Base-by-base conservation (phyloP, 1,284 basidiomycete species). In the Cystobasidium sp. region DNA sequence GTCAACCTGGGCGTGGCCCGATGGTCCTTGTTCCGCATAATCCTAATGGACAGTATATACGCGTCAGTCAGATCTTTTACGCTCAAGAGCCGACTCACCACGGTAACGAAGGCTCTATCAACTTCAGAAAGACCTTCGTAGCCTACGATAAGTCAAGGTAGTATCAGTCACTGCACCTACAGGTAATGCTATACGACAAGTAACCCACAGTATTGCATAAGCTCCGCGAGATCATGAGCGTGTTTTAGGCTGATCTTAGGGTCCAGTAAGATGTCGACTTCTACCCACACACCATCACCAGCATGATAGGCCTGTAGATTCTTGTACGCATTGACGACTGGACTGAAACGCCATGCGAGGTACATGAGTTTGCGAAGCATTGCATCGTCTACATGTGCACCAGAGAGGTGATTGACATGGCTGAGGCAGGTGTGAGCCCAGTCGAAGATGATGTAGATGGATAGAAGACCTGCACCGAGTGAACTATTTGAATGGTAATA, bases 301-400 rank as follows among this genome's bases (percentile, higher is more conserved):
- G 71, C 71, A 49, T 74, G 71, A 47, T 74, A 74, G 3, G 71
- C 71, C n/a, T 66, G 69, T 1, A 74, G 67, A n/a, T 64, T 67
- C 64, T 74, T 74, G 64, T 68, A 74, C 3, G 63, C 71, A n/a
- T 74, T 58, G 16, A 74, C 64, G 14, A 74, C 63, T 5, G 71
- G 63, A 18, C 62, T 67, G 71, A 74, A 74, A 1, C 71, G 49
- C 71, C 71, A 74, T 20, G 71, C 71, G 4, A 74, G 51, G 41
- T 24, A 74, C 41, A 51, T 58, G n/a, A 74, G 63, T 52, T 74
- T 74, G 22, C 63, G 71, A 1, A 59, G 43, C 16, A 53, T 58
- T 14, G 39, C n/a, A 9, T 66, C 71, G 44, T 74, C 71, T 7
- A 67, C 55, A n/a, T 12, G 22, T 20, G 64, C 63, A 49, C 71